Evolutionary conservation across 208 protist species (phyloP), one percentile per base, ranked within the genome.

Genomic region (Phytomonas francai): DNA sequence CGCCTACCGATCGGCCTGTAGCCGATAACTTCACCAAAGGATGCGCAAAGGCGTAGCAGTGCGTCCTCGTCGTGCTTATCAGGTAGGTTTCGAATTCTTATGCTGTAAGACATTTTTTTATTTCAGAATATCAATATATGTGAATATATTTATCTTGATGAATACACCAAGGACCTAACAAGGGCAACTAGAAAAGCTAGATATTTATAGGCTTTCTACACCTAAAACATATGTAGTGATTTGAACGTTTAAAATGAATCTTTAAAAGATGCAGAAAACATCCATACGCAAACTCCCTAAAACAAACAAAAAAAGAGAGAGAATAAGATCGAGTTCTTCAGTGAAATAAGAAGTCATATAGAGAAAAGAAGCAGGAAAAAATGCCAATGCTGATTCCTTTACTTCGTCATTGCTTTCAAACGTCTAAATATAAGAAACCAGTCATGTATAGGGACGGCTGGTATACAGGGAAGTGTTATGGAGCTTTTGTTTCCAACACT

Each of bases 11-110:
- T 64, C 2, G 29, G 28, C 8, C 59, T 70, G 61, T 76, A 93
- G 2, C 68, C 74, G 19, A 59, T 61, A 11, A 93, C 65, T 42
- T 93, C 87, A 31, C 87, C 87, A 68, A 93, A 93, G 8, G 80
- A 89, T 12, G 82, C 78, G 42, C 87, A 93, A 16, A 93, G 59
- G 14, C 80, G 77, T 25, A 90, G 73, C 30, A 93, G 70, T 14
- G 76, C 71, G 36, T 84, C 75, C 34, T 80, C 75, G 45, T 79
- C 74, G 74, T 80, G 81, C 29, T 59, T 65, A 29, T 29, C 27
- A 36, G 78, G 73, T n/a, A 89, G 78, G 42, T 36, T 70, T 22
- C 76, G 73, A 58, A 92, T 73, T 32, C 83, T 75, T 67, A 92
- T 79, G 8, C 59, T 77, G 63, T 54, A 68, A 31, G 72, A 75